phyloP scores from a whole-genome alignment of 2,329 filamentous ascomycete species.

The Mycosphaerella arachidis region DNA sequence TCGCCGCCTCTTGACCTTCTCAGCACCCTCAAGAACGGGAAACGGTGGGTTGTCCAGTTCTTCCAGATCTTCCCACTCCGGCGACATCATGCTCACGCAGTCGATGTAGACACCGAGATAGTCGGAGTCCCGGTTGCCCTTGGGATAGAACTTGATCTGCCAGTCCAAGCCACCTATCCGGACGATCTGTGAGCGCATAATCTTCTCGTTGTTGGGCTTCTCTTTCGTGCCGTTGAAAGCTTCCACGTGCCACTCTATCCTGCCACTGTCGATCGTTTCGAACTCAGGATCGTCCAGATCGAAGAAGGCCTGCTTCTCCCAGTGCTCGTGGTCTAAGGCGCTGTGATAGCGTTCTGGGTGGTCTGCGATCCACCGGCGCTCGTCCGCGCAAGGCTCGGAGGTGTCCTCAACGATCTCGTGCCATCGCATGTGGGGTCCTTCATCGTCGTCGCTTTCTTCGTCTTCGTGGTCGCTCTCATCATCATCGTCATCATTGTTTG shows the following conservation, averaged over 20 bases:
- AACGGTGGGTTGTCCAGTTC: slow-evolving; percentile 28
- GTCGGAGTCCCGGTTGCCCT: slow-evolving; percentile 52
- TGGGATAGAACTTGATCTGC: slow-evolving; percentile 62
- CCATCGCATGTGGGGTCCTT: slow-evolving; percentile 18
- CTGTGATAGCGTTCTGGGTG: slow-evolving; percentile 45
- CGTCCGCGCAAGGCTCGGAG: slow-evolving; percentile 52
- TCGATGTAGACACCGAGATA: slow-evolving; percentile 59
- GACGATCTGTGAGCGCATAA: slow-evolving; percentile 56
- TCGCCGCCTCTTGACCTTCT: slow-evolving; percentile 36
- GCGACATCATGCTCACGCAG: slow-evolving; percentile 47
- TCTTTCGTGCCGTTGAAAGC: slow-evolving; percentile 58
- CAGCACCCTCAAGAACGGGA: slow-evolving; percentile 24
- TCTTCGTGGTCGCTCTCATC: slow-evolving; percentile 22
- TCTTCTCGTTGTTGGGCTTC: slow-evolving; percentile 53
- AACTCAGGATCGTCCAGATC: slow-evolving; percentile 57
- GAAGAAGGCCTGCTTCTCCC: slow-evolving; percentile 54
- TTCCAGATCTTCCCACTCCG: slow-evolving; percentile 22
- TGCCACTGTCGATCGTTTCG: slow-evolving; percentile 48
- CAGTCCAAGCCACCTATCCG: slow-evolving; percentile 58
- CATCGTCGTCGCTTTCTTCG: slow-evolving; percentile 29
- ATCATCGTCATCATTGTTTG: slow-evolving; percentile 2
- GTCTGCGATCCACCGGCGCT: slow-evolving; percentile 54
- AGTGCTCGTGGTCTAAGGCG: slow-evolving; percentile 56
- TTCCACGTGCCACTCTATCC: slow-evolving; percentile 56
- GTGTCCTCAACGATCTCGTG: slow-evolving; percentile 52